Evolutionary conservation across 331 rosid genomes (phyloP).

Genomic region (Prunus yedoensis): DNA sequence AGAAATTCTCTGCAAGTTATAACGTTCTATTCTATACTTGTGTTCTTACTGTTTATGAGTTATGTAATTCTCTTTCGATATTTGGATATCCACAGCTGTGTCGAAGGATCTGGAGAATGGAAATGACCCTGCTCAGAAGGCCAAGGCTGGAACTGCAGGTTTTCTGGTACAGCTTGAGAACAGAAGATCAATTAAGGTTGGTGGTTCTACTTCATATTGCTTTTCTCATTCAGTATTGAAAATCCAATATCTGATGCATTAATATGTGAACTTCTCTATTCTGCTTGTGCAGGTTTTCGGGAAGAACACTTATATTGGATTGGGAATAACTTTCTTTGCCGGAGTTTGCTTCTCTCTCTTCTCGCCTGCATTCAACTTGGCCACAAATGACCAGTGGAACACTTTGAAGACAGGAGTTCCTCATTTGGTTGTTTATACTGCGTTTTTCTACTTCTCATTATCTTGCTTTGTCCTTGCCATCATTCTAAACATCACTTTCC

Average conservation of each 20-base stretch:
- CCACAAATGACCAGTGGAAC: conserved; percentile 95
- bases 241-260: not conserved
- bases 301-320: conserved; percentile 56
- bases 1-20: conserved; percentile 10
- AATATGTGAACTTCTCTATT: not conserved
- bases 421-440: conserved; percentile 73
- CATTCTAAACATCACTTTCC: conserved; percentile 69
- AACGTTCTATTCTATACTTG: conserved; percentile 5
- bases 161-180: conserved; percentile 78
- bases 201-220: not conserved
- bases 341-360: conserved; percentile 80
- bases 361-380: conserved; percentile 92
- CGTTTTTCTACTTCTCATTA: conserved; percentile 81
- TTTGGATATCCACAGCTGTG: conserved; percentile 27
- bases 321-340: conserved; percentile 65
- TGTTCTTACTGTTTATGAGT: not conserved
- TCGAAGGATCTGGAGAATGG: conserved; percentile 44
- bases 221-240: not conserved
- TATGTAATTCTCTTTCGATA: conserved; percentile 13
- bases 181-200: conserved; percentile 72
- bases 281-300: conserved; percentile 68
- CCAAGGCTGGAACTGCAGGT: conserved; percentile 59
- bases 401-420: conserved; percentile 68
- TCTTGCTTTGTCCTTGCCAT: conserved; percentile 67
- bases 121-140: conserved; percentile 21